These are phyloP conservation scores for Coelastrella sp. DNA, from an alignment of 139 green algal genomes.

Conservation along the genomic window DNA sequence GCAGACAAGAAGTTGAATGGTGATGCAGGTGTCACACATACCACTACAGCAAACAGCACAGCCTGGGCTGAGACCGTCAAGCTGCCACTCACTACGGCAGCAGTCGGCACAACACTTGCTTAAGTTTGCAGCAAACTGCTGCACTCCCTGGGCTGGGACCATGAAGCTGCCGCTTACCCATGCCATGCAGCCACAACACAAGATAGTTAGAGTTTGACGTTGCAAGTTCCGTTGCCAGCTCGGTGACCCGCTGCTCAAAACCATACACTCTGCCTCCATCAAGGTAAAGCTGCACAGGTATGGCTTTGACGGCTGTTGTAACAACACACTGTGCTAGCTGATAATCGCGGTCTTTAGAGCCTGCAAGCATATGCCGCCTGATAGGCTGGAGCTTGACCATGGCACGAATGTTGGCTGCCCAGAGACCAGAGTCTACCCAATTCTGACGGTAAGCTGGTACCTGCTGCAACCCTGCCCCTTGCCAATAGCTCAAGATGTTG, in stretches of 20 bases:
- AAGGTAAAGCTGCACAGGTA: background rate
- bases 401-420: background rate
- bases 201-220: background rate
- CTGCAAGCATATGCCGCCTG: background rate
- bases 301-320: background rate
- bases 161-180: background rate
- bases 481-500: background rate
- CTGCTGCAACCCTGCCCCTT: background rate
- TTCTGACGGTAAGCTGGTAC: background rate
- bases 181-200: background rate
- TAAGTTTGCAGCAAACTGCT: too few species aligned
- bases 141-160: too few species aligned
- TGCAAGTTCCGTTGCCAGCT: background rate
- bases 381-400: background rate
- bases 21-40: too few species aligned
- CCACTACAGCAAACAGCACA: too few species aligned
- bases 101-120: too few species aligned
- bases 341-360: background rate
- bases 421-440: background rate
- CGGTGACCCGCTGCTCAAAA: background rate
- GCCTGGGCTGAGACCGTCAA: too few species aligned
- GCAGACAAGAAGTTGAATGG: too few species aligned
- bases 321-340: background rate
- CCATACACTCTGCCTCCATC: background rate
- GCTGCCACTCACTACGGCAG: too few species aligned